Percentiles rank a stretch among this genome's conserved stretches.
Conservation (phyloP, 1,284 basidiomycete genomes). For the Veloboletus limbatus region DNA sequence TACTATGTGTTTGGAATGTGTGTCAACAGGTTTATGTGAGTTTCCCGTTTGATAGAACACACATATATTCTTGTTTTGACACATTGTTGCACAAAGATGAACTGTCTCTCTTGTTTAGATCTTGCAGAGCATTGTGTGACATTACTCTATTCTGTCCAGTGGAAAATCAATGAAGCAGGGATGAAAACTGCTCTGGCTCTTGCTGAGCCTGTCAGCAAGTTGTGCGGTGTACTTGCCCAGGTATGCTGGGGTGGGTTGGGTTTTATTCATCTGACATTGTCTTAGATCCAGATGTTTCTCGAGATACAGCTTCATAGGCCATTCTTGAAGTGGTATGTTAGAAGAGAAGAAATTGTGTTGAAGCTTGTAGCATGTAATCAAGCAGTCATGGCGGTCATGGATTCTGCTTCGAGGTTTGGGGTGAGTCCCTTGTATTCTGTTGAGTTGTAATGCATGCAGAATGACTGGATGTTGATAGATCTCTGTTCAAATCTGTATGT, state of each 20-base stretch:
- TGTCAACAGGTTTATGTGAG: slow-evolving; percentile 60
- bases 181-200: slow-evolving; percentile 11
- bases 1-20: slow-evolving; percentile 64
- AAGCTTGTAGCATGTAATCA: slow-evolving; percentile 55
- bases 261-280: slow-evolving; percentile 10
- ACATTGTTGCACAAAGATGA: slow-evolving; percentile 41
- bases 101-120: slow-evolving; percentile 49
- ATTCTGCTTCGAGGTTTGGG: slow-evolving; percentile 49
- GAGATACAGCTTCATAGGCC: slow-evolving; percentile 61
- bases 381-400: slow-evolving; percentile 48
- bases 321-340: slow-evolving; percentile 77
- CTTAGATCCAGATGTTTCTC: slow-evolving; percentile 51
- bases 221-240: slow-evolving; percentile 39
- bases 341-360: slow-evolving; percentile 65
- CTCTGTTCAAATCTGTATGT: slow-evolving; percentile 27
- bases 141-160: slow-evolving; percentile 44
- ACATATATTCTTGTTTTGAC: slow-evolving; percentile 1
- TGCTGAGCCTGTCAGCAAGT: slow-evolving; percentile 39
- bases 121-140: slow-evolving; percentile 52
- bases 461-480: slow-evolving; percentile 7
- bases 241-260: slow-evolving; percentile 37
- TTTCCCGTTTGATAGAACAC: slow-evolving; percentile 5
- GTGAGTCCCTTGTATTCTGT: slow-evolving; percentile 36
- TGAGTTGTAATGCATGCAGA: neutral
- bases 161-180: slow-evolving; percentile 45